Evolutionary conservation across 768 basidiomycete genomes (phyloP).

Genomic region (Macrolepiota albuminosa): DNA sequence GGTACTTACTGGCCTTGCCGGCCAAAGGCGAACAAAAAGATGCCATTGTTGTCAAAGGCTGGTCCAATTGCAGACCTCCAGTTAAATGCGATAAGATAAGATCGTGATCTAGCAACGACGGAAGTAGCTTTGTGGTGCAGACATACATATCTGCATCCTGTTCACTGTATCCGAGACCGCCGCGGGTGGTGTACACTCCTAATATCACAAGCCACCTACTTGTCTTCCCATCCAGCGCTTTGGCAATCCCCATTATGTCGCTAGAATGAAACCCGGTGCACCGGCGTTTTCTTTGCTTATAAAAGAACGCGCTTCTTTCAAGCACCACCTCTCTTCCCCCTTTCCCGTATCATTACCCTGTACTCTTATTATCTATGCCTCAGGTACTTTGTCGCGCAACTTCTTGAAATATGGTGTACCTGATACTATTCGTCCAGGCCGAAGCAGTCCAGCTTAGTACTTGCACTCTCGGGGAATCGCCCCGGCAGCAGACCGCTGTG

Average conservation of each 20-base stretch:
- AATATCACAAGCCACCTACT: not conserved
- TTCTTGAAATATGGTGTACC: not conserved
- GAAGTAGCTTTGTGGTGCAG: not conserved
- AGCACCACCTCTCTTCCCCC: not conserved
- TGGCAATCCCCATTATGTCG: not conserved
- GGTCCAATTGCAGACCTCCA: not conserved
- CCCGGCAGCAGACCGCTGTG: not conserved
- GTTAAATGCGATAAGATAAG: constrained; percentile 6
- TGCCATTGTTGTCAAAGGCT: not conserved
- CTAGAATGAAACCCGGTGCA: constrained; percentile 11
- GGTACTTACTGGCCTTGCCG: not conserved
- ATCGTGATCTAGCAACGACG: not conserved
- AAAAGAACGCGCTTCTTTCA: constrained; percentile 5
- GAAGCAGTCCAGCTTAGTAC: constrained; percentile 1
- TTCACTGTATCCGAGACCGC: constrained; percentile 5
- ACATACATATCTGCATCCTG: not conserved
- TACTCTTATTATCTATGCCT: constrained; percentile 4
- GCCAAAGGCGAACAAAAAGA: not conserved
- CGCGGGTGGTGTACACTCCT: constrained; percentile 1
- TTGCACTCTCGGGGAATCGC: constrained; percentile 1
- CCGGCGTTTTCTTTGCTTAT: constrained; percentile 7
- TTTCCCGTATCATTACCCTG: not conserved
- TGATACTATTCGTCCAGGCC: not conserved
- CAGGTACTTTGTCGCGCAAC: constrained; percentile 3
- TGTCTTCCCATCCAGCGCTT: not conserved